Evolutionary conservation across 192 early-diverging fungal species (phyloP).

Genomic region (Pilaira anomala): DNA sequence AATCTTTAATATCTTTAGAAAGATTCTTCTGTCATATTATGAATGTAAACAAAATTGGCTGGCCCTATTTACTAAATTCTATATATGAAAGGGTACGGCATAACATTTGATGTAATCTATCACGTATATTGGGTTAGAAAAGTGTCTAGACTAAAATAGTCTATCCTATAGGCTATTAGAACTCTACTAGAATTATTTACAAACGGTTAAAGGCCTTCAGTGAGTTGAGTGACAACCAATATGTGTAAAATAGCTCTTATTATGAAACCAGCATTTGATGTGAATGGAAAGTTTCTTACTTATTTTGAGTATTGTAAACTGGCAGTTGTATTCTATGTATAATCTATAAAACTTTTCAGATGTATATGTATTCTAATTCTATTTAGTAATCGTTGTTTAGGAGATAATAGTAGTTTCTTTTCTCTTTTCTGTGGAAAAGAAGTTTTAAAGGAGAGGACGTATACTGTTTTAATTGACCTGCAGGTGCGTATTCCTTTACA

Average conservation of each 20-base stretch:
- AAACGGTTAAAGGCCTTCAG: background rate
- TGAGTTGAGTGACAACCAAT: conserved; percentile 8
- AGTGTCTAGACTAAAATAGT: conserved; percentile 17
- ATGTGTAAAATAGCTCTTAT: background rate
- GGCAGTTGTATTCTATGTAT: conserved; percentile 23
- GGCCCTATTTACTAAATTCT: conserved; percentile 10
- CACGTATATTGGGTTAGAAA: conserved; percentile 12
- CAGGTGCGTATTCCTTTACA: too few relatives aligned
- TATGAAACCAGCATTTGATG: background rate
- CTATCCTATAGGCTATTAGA: conserved; percentile 12
- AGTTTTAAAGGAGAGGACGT: too few relatives aligned
- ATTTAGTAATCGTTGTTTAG: background rate
- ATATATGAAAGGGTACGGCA: conserved; percentile 8
- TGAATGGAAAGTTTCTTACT: background rate
- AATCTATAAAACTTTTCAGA: background rate
- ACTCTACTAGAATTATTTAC: conserved; percentile 11
- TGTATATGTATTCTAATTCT: background rate
- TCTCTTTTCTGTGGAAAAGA: too few relatives aligned
- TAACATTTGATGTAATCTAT: conserved; percentile 14
- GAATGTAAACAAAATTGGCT: conserved; percentile 17
- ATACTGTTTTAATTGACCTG: too few relatives aligned
- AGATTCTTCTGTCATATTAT: conserved; percentile 26
- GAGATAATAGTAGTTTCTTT: too few relatives aligned
- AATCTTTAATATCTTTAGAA: too few relatives aligned
- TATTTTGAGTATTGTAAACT: conserved; percentile 10